Evolutionary conservation across 2,329 filamentous ascomycete species (phyloP).

Genomic region (Aureobasidium uvarum): DNA sequence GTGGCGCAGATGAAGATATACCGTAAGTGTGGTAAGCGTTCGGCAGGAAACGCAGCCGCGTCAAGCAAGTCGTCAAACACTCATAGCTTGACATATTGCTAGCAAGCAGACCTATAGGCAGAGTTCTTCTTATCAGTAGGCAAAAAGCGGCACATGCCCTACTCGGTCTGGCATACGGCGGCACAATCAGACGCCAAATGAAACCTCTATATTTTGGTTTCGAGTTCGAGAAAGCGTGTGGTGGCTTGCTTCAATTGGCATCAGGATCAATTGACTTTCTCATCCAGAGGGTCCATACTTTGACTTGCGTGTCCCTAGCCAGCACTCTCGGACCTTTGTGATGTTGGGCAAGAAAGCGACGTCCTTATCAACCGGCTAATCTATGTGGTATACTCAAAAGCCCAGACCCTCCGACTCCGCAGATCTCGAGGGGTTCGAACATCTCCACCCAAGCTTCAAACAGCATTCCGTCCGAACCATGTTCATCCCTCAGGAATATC

Average conservation of each 20-base stretch:
- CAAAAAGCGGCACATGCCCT: not conserved
- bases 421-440: conserved; percentile 14
- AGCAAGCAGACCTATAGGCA: not conserved
- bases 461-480: not conserved
- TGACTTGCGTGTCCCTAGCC: not conserved
- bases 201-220: conserved; percentile 3
- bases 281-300: not conserved
- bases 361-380: conserved; percentile 18
- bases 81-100: not conserved
- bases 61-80: conserved; percentile 1
- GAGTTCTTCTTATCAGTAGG: not conserved
- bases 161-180: not conserved
- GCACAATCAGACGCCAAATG: conserved; percentile 1
- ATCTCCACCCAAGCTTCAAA: not conserved
- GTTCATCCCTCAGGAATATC: not conserved
- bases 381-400: conserved; percentile 3
- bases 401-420: conserved; percentile 1
- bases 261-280: conserved; percentile 9
- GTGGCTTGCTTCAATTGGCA: not conserved
- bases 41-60: not conserved
- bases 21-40: not conserved
- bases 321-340: not conserved
- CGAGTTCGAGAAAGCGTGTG: not conserved
- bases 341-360: not conserved
- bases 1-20: not conserved